Evolutionary conservation across 768 basidiomycete species (phyloP).

Genomic region (Lentinula detonsa): DNA sequence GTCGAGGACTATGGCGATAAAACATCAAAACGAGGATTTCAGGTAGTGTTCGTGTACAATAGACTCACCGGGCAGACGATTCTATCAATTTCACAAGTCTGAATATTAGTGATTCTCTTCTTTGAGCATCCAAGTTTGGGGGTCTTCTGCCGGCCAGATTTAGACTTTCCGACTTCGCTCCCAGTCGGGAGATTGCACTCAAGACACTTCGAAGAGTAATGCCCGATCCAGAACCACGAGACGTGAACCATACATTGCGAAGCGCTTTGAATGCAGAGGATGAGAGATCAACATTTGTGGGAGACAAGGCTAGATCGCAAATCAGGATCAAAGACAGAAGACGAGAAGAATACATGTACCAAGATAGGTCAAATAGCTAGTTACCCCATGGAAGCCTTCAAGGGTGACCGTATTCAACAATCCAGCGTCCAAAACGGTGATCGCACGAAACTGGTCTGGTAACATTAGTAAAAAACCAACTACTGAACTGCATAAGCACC

Average conservation of each 20-base stretch:
- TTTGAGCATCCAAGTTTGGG: slow-evolving; percentile 11
- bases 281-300: slow-evolving; percentile 12
- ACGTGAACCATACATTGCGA: slow-evolving; percentile 24
- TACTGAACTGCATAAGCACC: slow-evolving; percentile 8
- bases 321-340: slow-evolving; percentile 9
- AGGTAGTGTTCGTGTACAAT: neutral
- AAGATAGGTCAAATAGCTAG: slow-evolving; percentile 35
- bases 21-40: slow-evolving; percentile 1
- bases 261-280: slow-evolving; percentile 26
- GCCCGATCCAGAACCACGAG: slow-evolving; percentile 13
- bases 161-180: slow-evolving; percentile 32
- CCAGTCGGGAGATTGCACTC: slow-evolving; percentile 34
- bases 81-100: slow-evolving; percentile 37
- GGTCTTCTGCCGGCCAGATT: slow-evolving; percentile 24
- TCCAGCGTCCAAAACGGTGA: slow-evolving; percentile 36
- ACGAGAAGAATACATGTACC: slow-evolving; percentile 24
- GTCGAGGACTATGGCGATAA: slow-evolving; percentile 22
- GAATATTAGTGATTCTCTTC: slow-evolving; percentile 26
- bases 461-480: neutral
- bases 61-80: slow-evolving; percentile 40
- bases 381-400: slow-evolving; percentile 19
- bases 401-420: slow-evolving; percentile 27
- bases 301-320: slow-evolving; percentile 20
- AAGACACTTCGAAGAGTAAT: slow-evolving; percentile 29
- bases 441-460: slow-evolving; percentile 34